A percentile compares a stretch with the other conserved stretches of the same genome.
phyloP scores from a whole-genome alignment of 2,329 filamentous ascomycete species.

The Fusarium robinianum region DNA sequence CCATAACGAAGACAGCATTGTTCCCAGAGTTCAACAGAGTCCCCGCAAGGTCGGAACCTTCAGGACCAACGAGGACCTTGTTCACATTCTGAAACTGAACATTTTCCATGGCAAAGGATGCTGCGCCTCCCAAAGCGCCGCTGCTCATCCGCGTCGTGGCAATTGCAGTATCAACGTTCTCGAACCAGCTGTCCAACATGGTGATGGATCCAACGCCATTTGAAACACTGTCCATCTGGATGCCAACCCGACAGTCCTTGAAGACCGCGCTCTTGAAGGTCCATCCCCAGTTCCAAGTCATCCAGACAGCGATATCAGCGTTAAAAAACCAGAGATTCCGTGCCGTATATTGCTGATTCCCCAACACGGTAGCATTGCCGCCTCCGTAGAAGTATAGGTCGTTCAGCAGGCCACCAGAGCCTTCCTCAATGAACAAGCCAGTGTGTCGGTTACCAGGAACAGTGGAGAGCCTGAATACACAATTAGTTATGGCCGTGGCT shows the following conservation, averaged over 20 bases:
- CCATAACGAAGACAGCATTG: constrained; percentile 36
- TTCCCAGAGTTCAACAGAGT: constrained; percentile 10
- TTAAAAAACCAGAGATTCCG: constrained; percentile 69
- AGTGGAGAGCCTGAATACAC: constrained; percentile 57
- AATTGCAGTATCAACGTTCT: constrained; percentile 68
- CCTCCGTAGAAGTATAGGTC: constrained; percentile 75
- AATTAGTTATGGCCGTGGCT: constrained; percentile 63
- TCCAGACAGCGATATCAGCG: constrained; percentile 68
- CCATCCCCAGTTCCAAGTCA: constrained; percentile 80
- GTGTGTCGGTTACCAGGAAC: constrained; percentile 53
- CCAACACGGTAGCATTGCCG: constrained; percentile 58
- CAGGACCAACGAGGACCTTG: constrained; percentile 34
- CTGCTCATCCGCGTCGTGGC: constrained; percentile 57
- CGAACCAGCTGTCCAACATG: constrained; percentile 73
- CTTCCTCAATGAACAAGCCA: constrained; percentile 66
- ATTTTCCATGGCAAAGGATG: constrained; percentile 55
- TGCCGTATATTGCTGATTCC: constrained; percentile 74
- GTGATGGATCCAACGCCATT: constrained; percentile 72
- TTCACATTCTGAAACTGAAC: constrained; percentile 45
- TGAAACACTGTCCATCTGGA: constrained; percentile 64
- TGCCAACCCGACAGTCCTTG: constrained; percentile 65
- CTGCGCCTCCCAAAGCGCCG: constrained; percentile 44
- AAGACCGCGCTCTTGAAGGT: constrained; percentile 70
- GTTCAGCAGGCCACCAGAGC: constrained; percentile 68
- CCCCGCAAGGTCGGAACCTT: constrained; percentile 25